phyloP scores from a whole-genome alignment of 2,329 filamentous ascomycete species.

The Zymoseptoria pseudotritici region DNA sequence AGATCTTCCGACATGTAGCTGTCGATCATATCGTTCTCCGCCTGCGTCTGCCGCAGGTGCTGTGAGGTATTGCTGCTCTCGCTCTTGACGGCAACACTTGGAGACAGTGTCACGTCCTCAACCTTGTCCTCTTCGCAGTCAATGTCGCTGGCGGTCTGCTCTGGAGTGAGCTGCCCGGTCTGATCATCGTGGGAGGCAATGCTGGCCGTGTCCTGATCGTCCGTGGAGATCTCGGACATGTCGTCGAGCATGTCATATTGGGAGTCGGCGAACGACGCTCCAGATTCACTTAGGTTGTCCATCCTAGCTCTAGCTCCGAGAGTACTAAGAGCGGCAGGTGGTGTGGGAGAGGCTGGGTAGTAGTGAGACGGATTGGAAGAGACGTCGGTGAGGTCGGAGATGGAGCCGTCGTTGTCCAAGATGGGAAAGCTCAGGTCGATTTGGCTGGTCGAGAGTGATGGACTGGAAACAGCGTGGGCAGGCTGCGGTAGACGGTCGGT shows the following conservation, averaged over 20 bases:
- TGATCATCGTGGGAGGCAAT: constrained; percentile 19
- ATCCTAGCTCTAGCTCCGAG: constrained; percentile 18
- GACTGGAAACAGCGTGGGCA: not conserved
- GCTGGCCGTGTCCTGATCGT: constrained; percentile 28
- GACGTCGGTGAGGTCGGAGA: constrained; percentile 17
- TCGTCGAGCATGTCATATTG: constrained; percentile 30
- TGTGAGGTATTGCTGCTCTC: not conserved
- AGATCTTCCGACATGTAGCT: constrained; percentile 26
- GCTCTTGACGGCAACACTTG: not conserved
- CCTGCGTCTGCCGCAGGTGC: constrained; percentile 9
- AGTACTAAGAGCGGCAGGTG: constrained; percentile 26
- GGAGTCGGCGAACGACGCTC: constrained; percentile 17
- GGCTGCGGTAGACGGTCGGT: constrained; percentile 12
- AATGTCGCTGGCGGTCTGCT: constrained; percentile 13
- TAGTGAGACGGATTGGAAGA: constrained; percentile 1
- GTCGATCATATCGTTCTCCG: constrained; percentile 21
- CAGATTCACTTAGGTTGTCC: constrained; percentile 14
- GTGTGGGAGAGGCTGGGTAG: constrained; percentile 13
- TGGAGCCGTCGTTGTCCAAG: constrained; percentile 24
- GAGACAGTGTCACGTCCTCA: constrained; percentile 1
- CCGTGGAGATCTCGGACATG: constrained; percentile 25
- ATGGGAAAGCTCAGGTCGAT: constrained; percentile 23
- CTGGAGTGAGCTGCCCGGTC: constrained; percentile 14
- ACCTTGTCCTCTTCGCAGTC: constrained; percentile 3
- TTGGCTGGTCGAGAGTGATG: not conserved